These are phyloP conservation scores for Pistacia atlantica DNA, from an alignment of 345 rosid species.

Conservation along the genomic window DNA sequence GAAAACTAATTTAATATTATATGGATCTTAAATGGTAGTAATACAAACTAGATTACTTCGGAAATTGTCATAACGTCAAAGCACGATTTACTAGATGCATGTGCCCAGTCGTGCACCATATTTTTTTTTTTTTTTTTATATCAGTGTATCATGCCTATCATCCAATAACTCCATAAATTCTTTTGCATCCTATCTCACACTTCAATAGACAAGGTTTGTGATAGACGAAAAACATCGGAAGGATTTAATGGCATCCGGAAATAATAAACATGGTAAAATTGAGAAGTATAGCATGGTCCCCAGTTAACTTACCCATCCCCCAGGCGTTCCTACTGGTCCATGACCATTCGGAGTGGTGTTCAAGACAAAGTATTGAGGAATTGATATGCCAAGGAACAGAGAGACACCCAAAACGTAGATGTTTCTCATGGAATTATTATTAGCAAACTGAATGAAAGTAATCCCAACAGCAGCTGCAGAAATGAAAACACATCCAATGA, in stretches of 20 bases:
- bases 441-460: constrained; percentile 82
- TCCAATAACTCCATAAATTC: not conserved
- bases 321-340: constrained; percentile 80
- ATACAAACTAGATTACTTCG: not conserved
- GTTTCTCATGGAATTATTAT: constrained; percentile 86
- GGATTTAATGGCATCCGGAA: not conserved
- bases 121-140: not conserved
- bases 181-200: not conserved
- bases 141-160: not conserved
- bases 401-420: constrained; percentile 82
- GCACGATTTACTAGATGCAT: not conserved
- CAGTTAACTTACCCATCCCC: constrained; percentile 80
- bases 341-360: constrained; percentile 51
- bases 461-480: constrained; percentile 80
- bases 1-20: not conserved
- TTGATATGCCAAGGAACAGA: constrained; percentile 82
- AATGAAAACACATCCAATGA: not conserved
- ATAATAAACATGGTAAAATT: not conserved
- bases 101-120: not conserved
- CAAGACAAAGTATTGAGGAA: constrained; percentile 70
- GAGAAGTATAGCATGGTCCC: not conserved
- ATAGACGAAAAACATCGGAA: not conserved
- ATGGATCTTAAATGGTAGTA: not conserved
- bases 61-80: not conserved
- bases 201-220: not conserved